Base-by-base conservation (phyloP, 495 filamentous ascomycete genomes). In the Penicillium bialowiezense region DNA sequence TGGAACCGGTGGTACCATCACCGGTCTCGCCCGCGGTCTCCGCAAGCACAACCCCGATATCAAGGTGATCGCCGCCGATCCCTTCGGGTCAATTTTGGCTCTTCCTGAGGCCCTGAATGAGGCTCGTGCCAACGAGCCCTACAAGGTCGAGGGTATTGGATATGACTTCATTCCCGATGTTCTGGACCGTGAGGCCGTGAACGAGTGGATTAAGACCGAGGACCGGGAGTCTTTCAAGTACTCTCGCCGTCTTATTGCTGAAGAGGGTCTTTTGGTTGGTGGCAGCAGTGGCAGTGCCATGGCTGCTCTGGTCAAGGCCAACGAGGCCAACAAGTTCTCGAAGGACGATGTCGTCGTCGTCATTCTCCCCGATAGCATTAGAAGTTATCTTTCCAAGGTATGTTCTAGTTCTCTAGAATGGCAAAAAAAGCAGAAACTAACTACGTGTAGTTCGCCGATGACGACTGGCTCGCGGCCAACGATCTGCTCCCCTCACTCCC, bases 101-200 rank as follows among this genome's bases (percentile, higher is more conserved):
- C 54, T 91, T 15, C 93, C 93, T 5, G 78, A 82, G 48, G 49
- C 68, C 7, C 72, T 97, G 44, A 97, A 99, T 57, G 77, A 86
- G 38, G 82, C 86, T 48, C 79, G 86, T 54, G 81, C 77, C 26
- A 89, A 96, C 62, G 85, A 88, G 54, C 76, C 87, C 5, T 99
- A 99, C 64, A 97, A 97, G 72, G 93, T 99, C 0, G 93, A 99
- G 72, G 93, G 93, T 17, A 97, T 99, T 60, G 93, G 93, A 18
- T 99, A 99, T 62, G 93, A 99, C 62, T 99, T 99, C 62, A 87
- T 97, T 44, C 93, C 93, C 5, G 87, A 96, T 31, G 93, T 99
- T 1, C 78, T 99, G 19, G 86, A 95, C 57, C 89, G 85, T 52
- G 64, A 83, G 7, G 64, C 77, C 18, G 88, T 99, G n/a, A 85